Base-by-base conservation (phyloP, 768 basidiomycete species). In the Lactifluus hygrophoroides region DNA sequence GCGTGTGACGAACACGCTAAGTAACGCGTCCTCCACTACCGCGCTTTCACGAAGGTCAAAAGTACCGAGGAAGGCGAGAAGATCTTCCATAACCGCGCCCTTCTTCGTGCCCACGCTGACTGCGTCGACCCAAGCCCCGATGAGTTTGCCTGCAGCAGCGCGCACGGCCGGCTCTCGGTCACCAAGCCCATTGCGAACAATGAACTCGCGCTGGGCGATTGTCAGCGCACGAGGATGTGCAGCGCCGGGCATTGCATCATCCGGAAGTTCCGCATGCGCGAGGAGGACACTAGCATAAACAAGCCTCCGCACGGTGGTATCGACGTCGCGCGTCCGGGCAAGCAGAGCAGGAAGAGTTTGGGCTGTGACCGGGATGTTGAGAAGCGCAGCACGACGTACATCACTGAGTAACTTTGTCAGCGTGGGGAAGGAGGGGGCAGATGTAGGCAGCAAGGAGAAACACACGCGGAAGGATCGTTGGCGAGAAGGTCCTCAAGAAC, bases 101-200 rank as follows among this genome's bases (percentile, higher is more conserved):
- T 71, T 25, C 71, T 79, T 75, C 0, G 58, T 49, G 71, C 2
- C 76, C 75, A 56, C 51, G 27, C 69, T 58, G 9, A 82, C 76
- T 30, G 76, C 73, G 44, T 90, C 84, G 7, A 90, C 77, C 95
- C 95, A 98, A 7, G 73, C 75, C 0, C 77, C 81, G 16, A 97
- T 71, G 46, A 96, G 78, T 1, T 78, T 78, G 2, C 79, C 84
- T 0, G 93, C 86, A 0, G 90, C 90, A 17, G 77, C 72, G 30
- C 84, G 77, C 2, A 97, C 92, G 1, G 72, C 69, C 0, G 78
- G 74, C 58, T 96, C 92, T 27, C 95, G 81, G 71, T 97, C 95
- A 0, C 89, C 85, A 3, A 97, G 75, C 2, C 95, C 95, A 66
- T 88, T 83, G 19, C 80, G 79, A 2, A 95, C 82, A 47, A 95